Conservation (phyloP, 768 basidiomycete genomes). For the Amanita molliuscula region DNA sequence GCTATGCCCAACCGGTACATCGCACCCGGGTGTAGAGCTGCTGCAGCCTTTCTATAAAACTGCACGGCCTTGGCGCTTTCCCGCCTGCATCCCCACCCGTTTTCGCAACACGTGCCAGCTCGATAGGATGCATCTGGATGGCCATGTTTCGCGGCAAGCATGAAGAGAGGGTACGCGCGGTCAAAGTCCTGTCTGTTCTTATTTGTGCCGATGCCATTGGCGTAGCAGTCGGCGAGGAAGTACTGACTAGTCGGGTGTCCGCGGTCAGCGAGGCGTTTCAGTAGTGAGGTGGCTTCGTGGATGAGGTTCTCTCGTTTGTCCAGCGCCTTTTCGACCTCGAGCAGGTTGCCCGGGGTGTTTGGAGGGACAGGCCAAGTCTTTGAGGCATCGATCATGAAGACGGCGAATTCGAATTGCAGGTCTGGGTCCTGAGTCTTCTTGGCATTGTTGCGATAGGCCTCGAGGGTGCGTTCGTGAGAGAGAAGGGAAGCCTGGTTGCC, state of each 20-base stretch:
- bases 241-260: slow-evolving; percentile 94
- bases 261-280: slow-evolving; percentile 87
- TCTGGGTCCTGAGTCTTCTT: slow-evolving; percentile 99
- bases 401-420: slow-evolving; percentile 95
- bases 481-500: slow-evolving; percentile 90
- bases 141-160: slow-evolving; percentile 93
- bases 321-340: slow-evolving; percentile 71
- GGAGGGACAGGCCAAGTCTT: slow-evolving; percentile 77
- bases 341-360: slow-evolving; percentile 59
- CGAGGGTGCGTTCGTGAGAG: slow-evolving; percentile 91
- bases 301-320: slow-evolving; percentile 84
- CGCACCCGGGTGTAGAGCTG: slow-evolving; percentile 84
- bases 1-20: slow-evolving; percentile 96
- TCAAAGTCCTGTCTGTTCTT: slow-evolving; percentile 94
- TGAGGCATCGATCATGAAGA: slow-evolving; percentile 97
- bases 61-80: slow-evolving; percentile 87
- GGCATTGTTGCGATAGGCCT: slow-evolving; percentile 94
- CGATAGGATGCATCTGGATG: slow-evolving; percentile 94
- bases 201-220: slow-evolving; percentile 93
- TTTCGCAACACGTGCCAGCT: slow-evolving; percentile 96
- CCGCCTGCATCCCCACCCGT: slow-evolving; percentile 94
- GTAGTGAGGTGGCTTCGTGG: slow-evolving; percentile 76
- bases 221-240: slow-evolving; percentile 96
- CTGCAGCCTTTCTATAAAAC: slow-evolving; percentile 90
- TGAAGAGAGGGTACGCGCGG: slow-evolving; percentile 91